Base-by-base conservation (phyloP, 495 filamentous ascomycete species). In the Glonium stellatum region DNA sequence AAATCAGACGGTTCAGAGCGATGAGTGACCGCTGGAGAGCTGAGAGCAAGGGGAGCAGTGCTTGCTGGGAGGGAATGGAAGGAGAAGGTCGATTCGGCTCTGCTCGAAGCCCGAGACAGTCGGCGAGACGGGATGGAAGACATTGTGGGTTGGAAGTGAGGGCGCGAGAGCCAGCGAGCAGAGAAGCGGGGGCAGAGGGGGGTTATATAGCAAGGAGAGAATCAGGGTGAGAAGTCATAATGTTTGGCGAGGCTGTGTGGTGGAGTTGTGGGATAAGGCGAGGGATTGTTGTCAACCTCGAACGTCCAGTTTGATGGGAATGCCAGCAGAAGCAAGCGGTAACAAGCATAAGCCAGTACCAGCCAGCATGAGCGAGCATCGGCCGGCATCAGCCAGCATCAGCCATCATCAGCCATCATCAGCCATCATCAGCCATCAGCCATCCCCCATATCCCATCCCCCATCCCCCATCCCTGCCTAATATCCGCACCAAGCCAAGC, bases 81-180 rank as follows among this genome's bases (percentile, higher is more conserved):
- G 21, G 48, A 51, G 2, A 31, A 6, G 9, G 48, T 19, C 18
- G 52, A 12, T 22, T 55, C 52, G 36, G 52, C 25, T 55, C 52
- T 55, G 52, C 31, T 37, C 5, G 59, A 62, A 15, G 63, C 63
- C 36, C 63, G 55, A 49, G 63, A 66, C 50, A 59, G 63, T 3
- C 63, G 59, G 31, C 61, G 58, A 8, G 63, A 56, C n/a, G 63
- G 63, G 36, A 59, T 66, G 51, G 69, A 55, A 51, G 61, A 59
- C 59, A 65, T 56, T 39, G 54, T 48, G 62, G 21, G 51, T 54
- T 35, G 51, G 15, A 49, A 27, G 54, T 48, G 22, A 52, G 39
- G n/a, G n/a, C n/a, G n/a, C n/a, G 12, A 41, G 19, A 22, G 49
- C 44, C 9, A 35, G 19, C 18, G 11, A 37, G 44, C 46, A 5